Conservation (phyloP, 1,284 basidiomycete species). For the Neonothopanus nambi region DNA sequence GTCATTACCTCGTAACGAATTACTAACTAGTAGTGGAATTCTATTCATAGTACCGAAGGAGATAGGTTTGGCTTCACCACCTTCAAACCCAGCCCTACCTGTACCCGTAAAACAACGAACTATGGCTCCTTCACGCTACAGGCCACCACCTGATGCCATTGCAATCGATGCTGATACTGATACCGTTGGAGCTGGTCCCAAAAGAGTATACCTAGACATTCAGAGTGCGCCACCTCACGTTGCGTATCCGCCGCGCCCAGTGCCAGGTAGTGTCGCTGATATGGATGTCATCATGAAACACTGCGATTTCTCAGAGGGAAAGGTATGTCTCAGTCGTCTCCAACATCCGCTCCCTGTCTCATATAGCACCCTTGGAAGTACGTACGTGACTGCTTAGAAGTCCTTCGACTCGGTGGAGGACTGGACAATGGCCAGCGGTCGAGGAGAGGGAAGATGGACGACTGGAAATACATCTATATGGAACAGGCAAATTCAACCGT, state of each 20-base stretch:
- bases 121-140: constrained; percentile 38
- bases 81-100: constrained; percentile 59
- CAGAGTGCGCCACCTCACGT: constrained; percentile 47
- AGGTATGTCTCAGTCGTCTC: constrained; percentile 41
- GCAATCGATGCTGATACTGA: constrained; percentile 35
- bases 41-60: constrained; percentile 50
- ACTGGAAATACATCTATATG: constrained; percentile 70
- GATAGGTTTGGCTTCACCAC: constrained; percentile 47
- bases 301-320: constrained; percentile 68
- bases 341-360: not conserved
- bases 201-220: constrained; percentile 61
- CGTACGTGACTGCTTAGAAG: constrained; percentile 63
- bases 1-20: constrained; percentile 4
- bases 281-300: constrained; percentile 72
- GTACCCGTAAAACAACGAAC: constrained; percentile 35
- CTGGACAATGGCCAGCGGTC: constrained; percentile 66
- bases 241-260: constrained; percentile 66
- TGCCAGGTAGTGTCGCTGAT: constrained; percentile 66
- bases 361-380: constrained; percentile 10
- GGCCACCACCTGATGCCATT: constrained; percentile 27
- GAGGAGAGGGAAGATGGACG: constrained; percentile 56
- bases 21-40: not conserved
- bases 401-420: constrained; percentile 69
- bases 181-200: constrained; percentile 54
- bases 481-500: constrained; percentile 43